These are phyloP conservation scores for Fusarium camptoceras DNA, from an alignment of 2,329 filamentous ascomycete genomes.

Conservation along the genomic window DNA sequence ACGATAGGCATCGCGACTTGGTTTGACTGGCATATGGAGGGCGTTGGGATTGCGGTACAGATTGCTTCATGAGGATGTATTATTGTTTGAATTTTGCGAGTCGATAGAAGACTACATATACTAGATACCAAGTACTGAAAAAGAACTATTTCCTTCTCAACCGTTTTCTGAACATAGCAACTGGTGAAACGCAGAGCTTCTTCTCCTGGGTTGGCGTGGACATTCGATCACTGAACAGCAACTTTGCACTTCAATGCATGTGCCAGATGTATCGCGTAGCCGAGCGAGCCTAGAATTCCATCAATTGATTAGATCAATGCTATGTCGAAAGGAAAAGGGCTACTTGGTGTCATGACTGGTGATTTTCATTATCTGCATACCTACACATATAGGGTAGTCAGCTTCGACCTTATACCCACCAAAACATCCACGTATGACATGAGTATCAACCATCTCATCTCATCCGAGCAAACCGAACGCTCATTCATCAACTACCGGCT, in stretches of 20 bases:
- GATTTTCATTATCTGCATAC: accelerated
- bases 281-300: accelerated
- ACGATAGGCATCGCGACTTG: neutral
- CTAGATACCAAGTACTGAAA: conserved; percentile 30
- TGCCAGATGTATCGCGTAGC: neutral
- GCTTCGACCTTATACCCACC: neutral
- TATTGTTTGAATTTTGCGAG: conserved; percentile 2
- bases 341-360: neutral
- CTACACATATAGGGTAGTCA: conserved; percentile 7
- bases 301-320: accelerated
- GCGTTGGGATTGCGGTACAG: conserved; percentile 32
- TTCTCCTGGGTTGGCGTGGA: too few relatives aligned
- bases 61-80: conserved; percentile 22
- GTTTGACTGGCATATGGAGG: conserved; percentile 29
- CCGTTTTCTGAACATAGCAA: too few relatives aligned
- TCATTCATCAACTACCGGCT: neutral
- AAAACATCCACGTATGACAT: conserved; percentile 2
- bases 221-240: too few relatives aligned
- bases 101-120: conserved; percentile 25
- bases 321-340: accelerated
- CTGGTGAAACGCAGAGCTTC: too few relatives aligned
- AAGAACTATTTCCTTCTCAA: too few relatives aligned
- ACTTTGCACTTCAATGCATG: neutral
- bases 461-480: neutral
- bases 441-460: neutral